Evolutionary conservation across 2,329 filamentous ascomycete genomes (phyloP), one percentile per base, ranked within the genome.

Genomic region (Colletotrichum falcatum): DNA sequence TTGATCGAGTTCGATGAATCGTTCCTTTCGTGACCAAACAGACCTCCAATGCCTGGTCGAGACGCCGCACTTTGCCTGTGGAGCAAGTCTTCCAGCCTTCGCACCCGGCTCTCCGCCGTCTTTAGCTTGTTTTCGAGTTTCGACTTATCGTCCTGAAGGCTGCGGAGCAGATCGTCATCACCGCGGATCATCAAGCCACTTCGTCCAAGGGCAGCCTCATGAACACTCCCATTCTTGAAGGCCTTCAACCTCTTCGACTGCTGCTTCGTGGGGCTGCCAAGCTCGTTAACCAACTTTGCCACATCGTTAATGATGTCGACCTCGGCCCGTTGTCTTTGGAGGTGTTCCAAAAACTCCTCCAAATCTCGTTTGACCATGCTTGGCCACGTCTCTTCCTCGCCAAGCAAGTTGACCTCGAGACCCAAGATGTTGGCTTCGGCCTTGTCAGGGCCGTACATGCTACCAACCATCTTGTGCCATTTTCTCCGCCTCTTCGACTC

Each of bases 171-270:
- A 73, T 98, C 95, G 76, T 97, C 94, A 72, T 96, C 92, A n/a
- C 94, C 94, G 48, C 94, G 90, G 18, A 97, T 88, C 76, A 97
- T 83, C 12, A 98, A 87, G 1, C 94, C 95, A 74, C 93, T 97
- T 76, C 92, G 90, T n/a, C 94, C 94, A 72, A 98, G 87, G 3
- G 89, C 90, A n/a, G 92, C 91, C 78, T 98, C 96, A 76, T 98
- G 94, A 46, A 98, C 88, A 77, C 96, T 98, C 20, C 96, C 96
- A 77, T 97, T 96, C 78, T 98, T 98, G 84, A 99, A 98, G 6
- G 94, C 94, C 79, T 95, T 97, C 8, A 96, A 89, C 67, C 94
- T 90, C 80, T 94, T 95, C 71, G 91, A 89, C 78, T 97, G 95
- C 78, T 96, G 94, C 75, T 92, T 94, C 0, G 94, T 96, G 3